Percentiles rank a stretch among this genome's conserved stretches.
Evolutionary conservation across 352 stramenopile species (phyloP).

Genomic region (Globisporangium rhizosaccharum): DNA sequence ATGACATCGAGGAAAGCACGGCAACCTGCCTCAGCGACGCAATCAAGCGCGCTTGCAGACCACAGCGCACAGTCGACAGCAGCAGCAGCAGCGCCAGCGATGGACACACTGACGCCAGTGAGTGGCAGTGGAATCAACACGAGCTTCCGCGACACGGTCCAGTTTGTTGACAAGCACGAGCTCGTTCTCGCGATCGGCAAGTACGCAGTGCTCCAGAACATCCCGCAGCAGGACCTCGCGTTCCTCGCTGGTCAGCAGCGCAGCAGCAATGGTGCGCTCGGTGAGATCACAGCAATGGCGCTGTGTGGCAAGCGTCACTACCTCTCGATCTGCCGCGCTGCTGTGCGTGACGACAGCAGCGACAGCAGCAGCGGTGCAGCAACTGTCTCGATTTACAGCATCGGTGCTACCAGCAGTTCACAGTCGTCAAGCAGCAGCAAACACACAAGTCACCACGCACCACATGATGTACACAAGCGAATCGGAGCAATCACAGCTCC

Average conservation of each 20-base stretch:
- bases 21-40: too few relatives aligned
- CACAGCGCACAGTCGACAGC: too few relatives aligned
- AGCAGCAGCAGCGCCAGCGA: too few relatives aligned
- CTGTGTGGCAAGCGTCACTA: constrained; percentile 51
- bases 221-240: constrained; percentile 47
- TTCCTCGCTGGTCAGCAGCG: constrained; percentile 35
- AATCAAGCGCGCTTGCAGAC: too few relatives aligned
- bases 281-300: constrained; percentile 65
- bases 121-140: constrained; percentile 52
- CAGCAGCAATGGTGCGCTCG: constrained; percentile 19
- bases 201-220: constrained; percentile 61
- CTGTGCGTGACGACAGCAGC: constrained; percentile 10
- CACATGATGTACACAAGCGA: constrained; percentile 7
- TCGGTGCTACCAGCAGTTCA: not conserved
- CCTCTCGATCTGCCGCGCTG: constrained; percentile 47
- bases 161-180: constrained; percentile 54
- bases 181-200: constrained; percentile 61
- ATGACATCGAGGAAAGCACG: too few relatives aligned
- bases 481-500: too few relatives aligned
- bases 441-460: not conserved
- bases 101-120: constrained; percentile 23
- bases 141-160: constrained; percentile 42
- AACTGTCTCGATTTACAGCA: constrained; percentile 34
- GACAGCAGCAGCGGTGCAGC: constrained; percentile 11
- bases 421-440: constrained; percentile 1